Evolutionary conservation across 78 protist genomes (phyloP).

Genomic region (Cyanophora paradoxa): DNA sequence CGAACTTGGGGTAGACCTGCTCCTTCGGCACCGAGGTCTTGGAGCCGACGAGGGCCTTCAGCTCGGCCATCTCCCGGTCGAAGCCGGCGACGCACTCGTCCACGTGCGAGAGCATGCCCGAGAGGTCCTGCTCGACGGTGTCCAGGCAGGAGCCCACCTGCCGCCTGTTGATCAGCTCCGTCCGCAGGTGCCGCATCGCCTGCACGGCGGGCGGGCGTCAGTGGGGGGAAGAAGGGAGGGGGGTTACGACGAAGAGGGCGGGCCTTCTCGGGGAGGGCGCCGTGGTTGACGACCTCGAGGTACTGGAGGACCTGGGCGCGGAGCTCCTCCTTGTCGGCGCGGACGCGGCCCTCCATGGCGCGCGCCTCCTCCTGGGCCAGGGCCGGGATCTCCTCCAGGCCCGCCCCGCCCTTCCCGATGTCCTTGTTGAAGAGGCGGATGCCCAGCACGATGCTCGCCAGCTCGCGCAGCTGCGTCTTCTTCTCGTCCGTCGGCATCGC

Average conservation of each 20-base stretch:
- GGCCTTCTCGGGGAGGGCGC: not conserved
- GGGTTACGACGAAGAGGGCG: too few relatives aligned
- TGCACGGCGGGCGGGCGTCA: too few relatives aligned
- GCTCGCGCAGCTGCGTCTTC: too few relatives aligned
- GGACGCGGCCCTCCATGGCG: not conserved
- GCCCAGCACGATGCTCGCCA: constrained; percentile 13
- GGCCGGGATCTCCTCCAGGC: too few relatives aligned
- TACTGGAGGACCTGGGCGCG: not conserved
- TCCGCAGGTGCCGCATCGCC: not conserved
- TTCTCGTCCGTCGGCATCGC: not conserved
- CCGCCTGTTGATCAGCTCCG: not conserved
- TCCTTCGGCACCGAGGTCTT: not conserved
- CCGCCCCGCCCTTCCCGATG: constrained; percentile 17
- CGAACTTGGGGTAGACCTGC: not conserved
- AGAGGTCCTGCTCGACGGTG: not conserved
- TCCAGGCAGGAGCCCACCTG: too few relatives aligned
- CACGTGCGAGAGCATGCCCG: not conserved
- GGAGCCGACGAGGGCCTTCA: not conserved
- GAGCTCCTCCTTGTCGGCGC: too few relatives aligned
- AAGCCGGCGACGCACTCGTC: too few relatives aligned
- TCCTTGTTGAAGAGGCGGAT: constrained; percentile 18
- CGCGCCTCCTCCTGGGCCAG: too few relatives aligned
- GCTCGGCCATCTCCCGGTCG: not conserved
- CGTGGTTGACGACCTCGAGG: not conserved
- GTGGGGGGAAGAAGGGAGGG: too few relatives aligned